These are phyloP conservation scores for Vaccinium macrocarpon DNA, from an alignment of 148 eudicot genomes.

Conservation along the genomic window DNA sequence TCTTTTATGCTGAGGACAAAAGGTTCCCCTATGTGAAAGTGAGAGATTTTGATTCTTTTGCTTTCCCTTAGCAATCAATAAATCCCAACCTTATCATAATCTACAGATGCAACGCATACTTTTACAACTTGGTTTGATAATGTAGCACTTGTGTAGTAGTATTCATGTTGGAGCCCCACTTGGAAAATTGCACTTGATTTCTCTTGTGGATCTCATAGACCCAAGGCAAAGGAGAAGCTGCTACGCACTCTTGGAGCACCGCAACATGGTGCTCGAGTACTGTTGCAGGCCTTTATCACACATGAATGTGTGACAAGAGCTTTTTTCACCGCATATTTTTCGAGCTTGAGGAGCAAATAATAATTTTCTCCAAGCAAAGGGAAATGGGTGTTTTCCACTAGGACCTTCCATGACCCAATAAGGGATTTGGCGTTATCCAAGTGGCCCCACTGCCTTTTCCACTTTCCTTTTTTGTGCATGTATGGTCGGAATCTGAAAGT, in stretches of 20 bases:
- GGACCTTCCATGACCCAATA: conserved; percentile 24
- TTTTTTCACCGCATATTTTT: too few relatives aligned
- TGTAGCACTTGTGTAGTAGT: neutral
- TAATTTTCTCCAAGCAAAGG: neutral
- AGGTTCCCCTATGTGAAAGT: neutral
- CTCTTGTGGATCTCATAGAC: neutral
- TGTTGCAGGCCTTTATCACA: too few relatives aligned
- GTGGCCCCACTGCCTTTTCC: conserved; percentile 8
- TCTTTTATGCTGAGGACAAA: conserved; percentile 15
- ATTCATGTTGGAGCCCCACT: neutral
- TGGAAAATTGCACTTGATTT: neutral
- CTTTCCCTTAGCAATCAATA: neutral
- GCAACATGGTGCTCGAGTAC: too few relatives aligned
- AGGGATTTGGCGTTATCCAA: conserved; percentile 31
- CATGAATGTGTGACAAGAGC: too few relatives aligned
- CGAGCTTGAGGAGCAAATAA: too few relatives aligned
- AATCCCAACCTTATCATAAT: neutral
- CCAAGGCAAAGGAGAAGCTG: neutral
- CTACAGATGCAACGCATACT: neutral
- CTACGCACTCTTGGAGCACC: too few relatives aligned
- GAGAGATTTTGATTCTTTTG: conserved; percentile 10
- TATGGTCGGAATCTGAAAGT: neutral
- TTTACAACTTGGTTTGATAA: neutral
- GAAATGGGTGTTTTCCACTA: conserved; percentile 26
- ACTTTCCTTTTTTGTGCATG: conserved; percentile 15